These are phyloP conservation scores for Castanea crenata DNA, from an alignment of 306 rosid species.

Conservation along the genomic window DNA sequence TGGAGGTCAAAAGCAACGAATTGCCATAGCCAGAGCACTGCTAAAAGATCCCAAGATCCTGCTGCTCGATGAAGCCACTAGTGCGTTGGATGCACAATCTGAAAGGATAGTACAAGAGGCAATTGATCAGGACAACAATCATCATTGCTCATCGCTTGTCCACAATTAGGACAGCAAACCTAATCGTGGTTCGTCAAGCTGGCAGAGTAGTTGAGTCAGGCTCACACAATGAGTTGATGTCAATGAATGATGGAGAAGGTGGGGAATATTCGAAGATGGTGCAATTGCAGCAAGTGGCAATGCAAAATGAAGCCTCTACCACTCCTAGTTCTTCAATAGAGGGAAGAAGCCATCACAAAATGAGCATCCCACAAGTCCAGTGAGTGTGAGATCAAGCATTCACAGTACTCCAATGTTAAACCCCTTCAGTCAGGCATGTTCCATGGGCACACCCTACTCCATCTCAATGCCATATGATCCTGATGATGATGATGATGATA, in stretches of 20 bases:
- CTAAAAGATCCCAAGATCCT: conserved; percentile 78
- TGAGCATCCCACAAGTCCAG: conserved; percentile 58
- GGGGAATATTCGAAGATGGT: conserved; percentile 78
- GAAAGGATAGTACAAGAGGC: conserved; percentile 85
- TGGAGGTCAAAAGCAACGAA: conserved; percentile 92
- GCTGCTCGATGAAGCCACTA: conserved; percentile 91
- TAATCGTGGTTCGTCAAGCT: conserved; percentile 62
- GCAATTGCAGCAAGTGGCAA: conserved; percentile 58
- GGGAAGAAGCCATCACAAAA: conserved; percentile 42
- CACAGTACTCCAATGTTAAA: conserved; percentile 43
- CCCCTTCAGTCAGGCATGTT: conserved; percentile 61
- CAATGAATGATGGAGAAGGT: conserved; percentile 46
- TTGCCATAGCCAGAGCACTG: conserved; percentile 85
- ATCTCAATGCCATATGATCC: conserved; percentile 59
- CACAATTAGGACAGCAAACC: conserved; percentile 56
- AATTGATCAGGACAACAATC: conserved; percentile 72
- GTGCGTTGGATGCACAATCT: conserved; percentile 78
- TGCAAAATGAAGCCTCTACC: conserved; percentile 41
- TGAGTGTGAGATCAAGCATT: conserved; percentile 56
- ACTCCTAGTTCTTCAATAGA: conserved; percentile 37
- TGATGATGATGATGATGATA: conserved; percentile 62
- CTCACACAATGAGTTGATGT: conserved; percentile 63
- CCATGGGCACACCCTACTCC: conserved; percentile 82
- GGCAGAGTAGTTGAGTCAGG: conserved; percentile 75
- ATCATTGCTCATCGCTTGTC: conserved; percentile 76